Base-by-base conservation (phyloP, 106 monocot species). In the Dendrobium officinale region DNA sequence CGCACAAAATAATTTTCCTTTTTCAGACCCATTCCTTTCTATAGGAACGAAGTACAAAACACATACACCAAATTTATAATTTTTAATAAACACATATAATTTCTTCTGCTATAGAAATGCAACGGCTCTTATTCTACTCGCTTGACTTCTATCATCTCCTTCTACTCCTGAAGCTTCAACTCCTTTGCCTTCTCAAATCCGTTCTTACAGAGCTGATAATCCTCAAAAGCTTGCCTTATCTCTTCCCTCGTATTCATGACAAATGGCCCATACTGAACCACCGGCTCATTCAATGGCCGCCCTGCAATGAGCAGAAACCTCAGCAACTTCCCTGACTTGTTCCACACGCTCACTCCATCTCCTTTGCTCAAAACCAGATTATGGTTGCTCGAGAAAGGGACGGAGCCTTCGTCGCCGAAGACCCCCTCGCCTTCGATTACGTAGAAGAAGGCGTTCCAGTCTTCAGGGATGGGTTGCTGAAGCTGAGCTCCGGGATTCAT, bases 191-290 rank as follows among this genome's bases (percentile, higher is more conserved):
- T 93, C 90, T 96, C 96, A 78, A 93, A 96, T 22, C 96, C 96
- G 75, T 96, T 96, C 56, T 58, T 77, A 73, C 55, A 90, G n/a
- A 75, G 72, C 54, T 85, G 85, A 72, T 87, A 96, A 75, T 96
- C 96, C 29, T 86, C 83, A 64, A 92, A 72, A 10, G 96, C 80
- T 81, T 78, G 82, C 78, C 92, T 83, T 44, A 96, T 93, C 90
- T 93, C 96, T 41, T 85, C 87, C 9, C 85, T 79, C 0, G 90
- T 92, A 84, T 96, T 96, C 96, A 96, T 96, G 45, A 96, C 96
- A 48, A 93, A 96, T 1, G 92, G 93, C 42, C 93, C 93, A 11
- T 85, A 77, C 72, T 93, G 91, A 1, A 88, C 88, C 51, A 96
- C 85, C 3, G 93, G 93, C 80, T 96, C 96, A 6, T 78, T 78